These are phyloP conservation scores for Candida krabiensis DNA, from an alignment of 805 yeast species.

Conservation along the genomic window DNA sequence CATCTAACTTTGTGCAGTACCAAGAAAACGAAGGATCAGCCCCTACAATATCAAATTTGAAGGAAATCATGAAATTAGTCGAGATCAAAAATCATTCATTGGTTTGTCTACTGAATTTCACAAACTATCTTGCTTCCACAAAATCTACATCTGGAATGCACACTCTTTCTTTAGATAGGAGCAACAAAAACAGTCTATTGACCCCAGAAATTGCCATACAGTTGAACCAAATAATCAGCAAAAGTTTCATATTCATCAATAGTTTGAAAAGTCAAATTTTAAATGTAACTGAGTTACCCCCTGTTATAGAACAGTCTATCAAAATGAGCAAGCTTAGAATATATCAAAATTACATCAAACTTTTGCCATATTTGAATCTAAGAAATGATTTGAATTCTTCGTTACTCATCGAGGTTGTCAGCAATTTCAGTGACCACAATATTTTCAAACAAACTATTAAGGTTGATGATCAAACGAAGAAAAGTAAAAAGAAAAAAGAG, in stretches of 20 bases:
- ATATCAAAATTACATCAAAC: constrained; percentile 31
- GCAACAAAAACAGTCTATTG: constrained; percentile 24
- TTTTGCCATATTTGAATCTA: constrained; percentile 33
- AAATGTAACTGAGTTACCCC: constrained; percentile 12
- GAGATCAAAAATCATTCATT: constrained; percentile 61
- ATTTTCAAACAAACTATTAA: constrained; percentile 15
- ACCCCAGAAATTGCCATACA: constrained; percentile 34
- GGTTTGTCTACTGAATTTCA: constrained; percentile 54
- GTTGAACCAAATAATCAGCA: constrained; percentile 30
- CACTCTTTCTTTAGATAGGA: constrained; percentile 22
- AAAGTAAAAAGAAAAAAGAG: constrained; percentile 13
- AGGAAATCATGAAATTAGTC: constrained; percentile 36
- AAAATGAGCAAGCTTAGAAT: constrained; percentile 32
- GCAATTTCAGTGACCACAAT: constrained; percentile 30
- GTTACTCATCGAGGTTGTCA: constrained; percentile 33
- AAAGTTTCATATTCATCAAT: constrained; percentile 31
- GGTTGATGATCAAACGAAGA: constrained; percentile 6
- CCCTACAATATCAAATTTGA: constrained; percentile 34
- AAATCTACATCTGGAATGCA: constrained; percentile 34
- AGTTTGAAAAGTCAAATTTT: constrained; percentile 25
- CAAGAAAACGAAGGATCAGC: constrained; percentile 29
- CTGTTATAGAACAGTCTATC: constrained; percentile 23
- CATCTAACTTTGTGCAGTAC: constrained; percentile 37
- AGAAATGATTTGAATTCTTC: constrained; percentile 33
- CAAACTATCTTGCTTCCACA: constrained; percentile 48